Base-by-base conservation (phyloP, 371 early-diverging fungal species). In the Lichtheimia ornata region DNA sequence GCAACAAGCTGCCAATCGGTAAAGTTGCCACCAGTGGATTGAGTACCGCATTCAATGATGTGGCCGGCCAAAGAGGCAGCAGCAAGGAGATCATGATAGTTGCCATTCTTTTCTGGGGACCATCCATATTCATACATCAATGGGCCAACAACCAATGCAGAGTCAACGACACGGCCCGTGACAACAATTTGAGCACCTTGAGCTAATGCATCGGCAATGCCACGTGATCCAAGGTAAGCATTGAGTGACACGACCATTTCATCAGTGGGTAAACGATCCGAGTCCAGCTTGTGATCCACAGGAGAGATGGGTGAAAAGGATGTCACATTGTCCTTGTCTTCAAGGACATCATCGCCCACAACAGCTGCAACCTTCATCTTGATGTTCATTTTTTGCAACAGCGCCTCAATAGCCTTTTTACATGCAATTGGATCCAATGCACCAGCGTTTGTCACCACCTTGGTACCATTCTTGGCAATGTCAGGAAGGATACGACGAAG, bases 41-140 rank as follows among this genome's bases (percentile, higher is more conserved):
- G 91, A 64, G 87, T 87, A 1, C 91, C 91, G 53, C 91, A 91
- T 70, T 91, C 91, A 57, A 91, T 85, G 54, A 91, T 79, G 66
- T 91, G 91, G 7, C 91, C 91, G 0, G 90, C 89, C 58, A 89
- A 65, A 5, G 88, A 88, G 0, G 87, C 91, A 7, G 84, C 77
- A 0, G 91, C 91, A 52, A 91, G 74, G 24, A 80, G 71, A 64
- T 89, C 88, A 55, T 77, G 86, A 62, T 86, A 84, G 51, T 66
- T 68, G 50, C 65, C 64, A 1, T 72, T 69, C 22, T 51, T 50
- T 5, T 28, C 6, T 3, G 52, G 49, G 5, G 75, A 55, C 89
- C 89, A 88, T 5, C 69, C 70, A 66, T 73, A 86, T 61, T 81
- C 83, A 66, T 86, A 77, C 57, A 86, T 62, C 17, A 87, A 63